Evolutionary conservation across 768 basidiomycete species (phyloP).

Genomic region (Peribolospora baueri): DNA sequence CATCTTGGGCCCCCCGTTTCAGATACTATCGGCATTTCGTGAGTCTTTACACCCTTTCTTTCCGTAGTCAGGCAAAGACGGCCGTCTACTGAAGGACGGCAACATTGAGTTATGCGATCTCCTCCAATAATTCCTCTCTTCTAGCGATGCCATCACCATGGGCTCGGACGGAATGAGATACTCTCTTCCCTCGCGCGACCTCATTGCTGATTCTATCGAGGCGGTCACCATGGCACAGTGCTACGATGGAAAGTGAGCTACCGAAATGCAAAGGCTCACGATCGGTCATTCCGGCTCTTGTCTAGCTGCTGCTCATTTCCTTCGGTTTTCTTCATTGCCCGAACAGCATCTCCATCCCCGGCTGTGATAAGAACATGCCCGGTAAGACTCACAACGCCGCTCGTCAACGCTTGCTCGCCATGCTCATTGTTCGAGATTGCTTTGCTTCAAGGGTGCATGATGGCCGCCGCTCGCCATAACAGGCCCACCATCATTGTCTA

Average conservation of each 20-base stretch:
- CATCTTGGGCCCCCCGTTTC: background rate
- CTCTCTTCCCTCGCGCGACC: conserved; percentile 60
- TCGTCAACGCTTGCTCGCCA: too few relatives aligned
- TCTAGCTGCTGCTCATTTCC: background rate
- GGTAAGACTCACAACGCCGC: too few relatives aligned
- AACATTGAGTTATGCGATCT: too few relatives aligned
- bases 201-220: conserved; percentile 77
- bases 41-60: background rate
- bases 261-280: too few relatives aligned
- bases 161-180: conserved; percentile 44
- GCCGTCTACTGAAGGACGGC: too few relatives aligned
- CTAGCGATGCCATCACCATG: conserved; percentile 69
- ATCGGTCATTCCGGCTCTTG: background rate
- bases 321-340: background rate
- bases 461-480: conserved; percentile 66
- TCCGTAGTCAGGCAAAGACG: background rate
- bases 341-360: conserved; percentile 38
- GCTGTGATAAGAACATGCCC: conserved; percentile 60
- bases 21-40: background rate
- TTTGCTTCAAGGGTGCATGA: conserved; percentile 33
- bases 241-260: conserved; percentile 42
- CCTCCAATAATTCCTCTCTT: too few relatives aligned
- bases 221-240: conserved; percentile 28
- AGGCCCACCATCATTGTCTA: conserved; percentile 70
- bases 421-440: background rate